phyloP scores from a whole-genome alignment of 805 yeast genomes.

The Candida maris region DNA sequence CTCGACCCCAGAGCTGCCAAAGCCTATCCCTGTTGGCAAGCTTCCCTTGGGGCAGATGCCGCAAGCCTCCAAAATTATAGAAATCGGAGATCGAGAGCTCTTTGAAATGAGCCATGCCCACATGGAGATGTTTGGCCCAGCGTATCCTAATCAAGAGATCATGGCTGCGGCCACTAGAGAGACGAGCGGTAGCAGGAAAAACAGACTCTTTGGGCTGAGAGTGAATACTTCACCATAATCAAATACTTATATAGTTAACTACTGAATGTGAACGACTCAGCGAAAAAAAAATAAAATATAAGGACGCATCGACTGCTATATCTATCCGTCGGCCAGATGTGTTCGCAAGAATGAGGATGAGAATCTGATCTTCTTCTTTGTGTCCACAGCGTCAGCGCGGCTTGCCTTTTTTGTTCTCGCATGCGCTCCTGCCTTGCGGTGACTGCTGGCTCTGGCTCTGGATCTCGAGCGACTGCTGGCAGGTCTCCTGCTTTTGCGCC shows the following conservation, averaged over 20 bases:
- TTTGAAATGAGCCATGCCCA: conserved; percentile 4
- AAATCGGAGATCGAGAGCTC: neutral
- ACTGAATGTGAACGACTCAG: too few species aligned
- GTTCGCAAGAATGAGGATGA: conserved; percentile 19
- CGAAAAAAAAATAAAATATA: too few species aligned
- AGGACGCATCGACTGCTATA: too few species aligned
- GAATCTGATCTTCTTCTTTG: conserved; percentile 14
- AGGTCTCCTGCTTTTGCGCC: conserved; percentile 3
- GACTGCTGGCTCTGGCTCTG: conserved; percentile 5
- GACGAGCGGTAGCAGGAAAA: too few species aligned
- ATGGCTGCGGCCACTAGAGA: too few species aligned
- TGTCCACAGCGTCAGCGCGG: neutral
- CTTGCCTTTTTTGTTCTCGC: neutral
- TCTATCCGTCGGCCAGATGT: too few species aligned
- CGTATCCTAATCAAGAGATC: conserved; percentile 8
- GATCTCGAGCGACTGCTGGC: conserved; percentile 5
- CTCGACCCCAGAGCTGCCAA: conserved; percentile 12
- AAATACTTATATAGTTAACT: too few species aligned
- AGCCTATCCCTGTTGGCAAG: conserved; percentile 11
- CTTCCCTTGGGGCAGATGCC: conserved; percentile 1
- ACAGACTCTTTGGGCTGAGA: too few species aligned
- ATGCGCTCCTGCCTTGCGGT: neutral
- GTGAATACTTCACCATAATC: too few species aligned
- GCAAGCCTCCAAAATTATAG: conserved; percentile 2
- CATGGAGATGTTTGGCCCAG: conserved; percentile 7